Evolutionary conservation across 495 filamentous ascomycete genomes (phyloP), one percentile per base, ranked within the genome.

Genomic region (Entonaema liquescens): DNA sequence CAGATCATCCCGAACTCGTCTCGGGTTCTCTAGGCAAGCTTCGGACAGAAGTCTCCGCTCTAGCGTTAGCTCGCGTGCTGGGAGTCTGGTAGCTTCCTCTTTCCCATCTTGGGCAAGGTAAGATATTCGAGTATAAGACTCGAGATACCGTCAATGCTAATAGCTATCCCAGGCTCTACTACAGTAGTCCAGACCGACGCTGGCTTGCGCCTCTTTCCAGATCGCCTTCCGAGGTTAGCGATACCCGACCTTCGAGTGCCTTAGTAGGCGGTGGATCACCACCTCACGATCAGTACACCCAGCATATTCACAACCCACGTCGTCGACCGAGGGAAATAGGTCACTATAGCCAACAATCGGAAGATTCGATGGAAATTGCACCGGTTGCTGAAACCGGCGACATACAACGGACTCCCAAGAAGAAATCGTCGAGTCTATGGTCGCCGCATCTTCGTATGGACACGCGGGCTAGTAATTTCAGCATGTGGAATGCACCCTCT

Each of bases 401-500:
- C 2, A 64, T 74, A 72, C 55, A 76, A 65, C 54, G 70, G 74
- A 28, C 64, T 68, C 52, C 70, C 2, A 81, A 73, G 65, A 76
- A 82, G 65, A 85, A 84, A 74, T 81, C 85, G 31, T 85, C 83
- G 56, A 87, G 79, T 79, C 84, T 85, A 76, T 94, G 89, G 89
- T 92, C 91, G 6, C 92, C 93, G 2, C 92, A 94, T 75, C 82
- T 96, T 28, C 86, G 86, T 36, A 81, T 82, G 1, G 92, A 95
- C 74, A 81, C 86, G 63, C 80, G 87, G 17, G 84, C 83, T 29
- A 84, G 80, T 42, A 77, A 82, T 33, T 83, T 83, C 63, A 87
- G 83, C 75, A 77, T 86, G 11, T 93, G 92, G 90, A 85, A 86
- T 57, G 87, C 92, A 17, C 92, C 92, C 3, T 90, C 88, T 7